Conservation (phyloP, 331 rosid species). For the Spiraea crenata region DNA sequence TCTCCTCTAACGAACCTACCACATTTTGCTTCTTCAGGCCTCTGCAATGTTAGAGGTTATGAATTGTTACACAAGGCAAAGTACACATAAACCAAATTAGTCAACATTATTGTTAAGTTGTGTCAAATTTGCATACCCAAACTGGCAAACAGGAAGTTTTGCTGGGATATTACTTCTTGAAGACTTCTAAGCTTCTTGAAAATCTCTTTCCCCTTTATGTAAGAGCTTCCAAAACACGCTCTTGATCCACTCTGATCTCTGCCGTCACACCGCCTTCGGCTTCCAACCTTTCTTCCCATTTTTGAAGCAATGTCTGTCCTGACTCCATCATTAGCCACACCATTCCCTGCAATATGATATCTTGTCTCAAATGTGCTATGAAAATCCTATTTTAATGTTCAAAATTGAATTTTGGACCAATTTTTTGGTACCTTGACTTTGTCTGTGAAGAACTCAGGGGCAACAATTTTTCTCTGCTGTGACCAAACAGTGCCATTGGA, state of each 20-base stretch:
- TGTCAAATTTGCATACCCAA: slow-evolving; percentile 39
- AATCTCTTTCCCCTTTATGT: slow-evolving; percentile 61
- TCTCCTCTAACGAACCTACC: slow-evolving; percentile 58
- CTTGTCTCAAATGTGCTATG: neutral
- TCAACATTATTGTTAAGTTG: neutral
- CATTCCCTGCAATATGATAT: slow-evolving; percentile 64
- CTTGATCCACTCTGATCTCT: slow-evolving; percentile 76
- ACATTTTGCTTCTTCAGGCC: slow-evolving; percentile 39
- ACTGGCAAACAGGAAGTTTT: slow-evolving; percentile 55
- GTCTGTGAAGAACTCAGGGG: slow-evolving; percentile 87
- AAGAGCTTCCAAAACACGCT: slow-evolving; percentile 89
- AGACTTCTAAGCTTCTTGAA: slow-evolving; percentile 77
- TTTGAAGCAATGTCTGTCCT: slow-evolving; percentile 46
- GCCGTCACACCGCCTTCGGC: slow-evolving; percentile 35
- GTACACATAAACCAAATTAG: no score
- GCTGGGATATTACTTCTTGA: slow-evolving; percentile 50
- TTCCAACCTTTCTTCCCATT: slow-evolving; percentile 61
- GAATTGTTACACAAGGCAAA: neutral
- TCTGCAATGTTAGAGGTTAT: neutral
- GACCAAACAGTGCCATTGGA: slow-evolving; percentile 78
- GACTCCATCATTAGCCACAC: slow-evolving; percentile 66
- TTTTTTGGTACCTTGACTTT: slow-evolving; percentile 63
- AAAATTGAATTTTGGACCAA: neutral
- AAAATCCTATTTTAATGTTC: no score
- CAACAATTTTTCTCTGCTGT: slow-evolving; percentile 82